Base-by-base conservation (phyloP, 108 stramenopile species). In the Pseudonitzschia pungens region DNA sequence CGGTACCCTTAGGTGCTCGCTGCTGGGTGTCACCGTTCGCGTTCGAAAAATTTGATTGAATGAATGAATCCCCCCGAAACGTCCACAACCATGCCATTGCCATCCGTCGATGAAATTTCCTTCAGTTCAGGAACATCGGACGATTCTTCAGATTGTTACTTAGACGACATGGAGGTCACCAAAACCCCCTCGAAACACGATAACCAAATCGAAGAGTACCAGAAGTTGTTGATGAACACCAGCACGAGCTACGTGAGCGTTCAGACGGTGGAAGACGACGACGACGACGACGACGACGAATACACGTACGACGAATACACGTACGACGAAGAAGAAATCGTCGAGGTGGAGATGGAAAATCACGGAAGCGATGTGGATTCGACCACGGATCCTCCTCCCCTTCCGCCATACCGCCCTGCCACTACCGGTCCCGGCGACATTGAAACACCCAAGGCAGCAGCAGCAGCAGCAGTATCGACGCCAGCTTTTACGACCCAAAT, bases 231-330 rank as follows among this genome's bases (percentile, higher is more conserved):
- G n/a, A 24, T 15, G 53, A 24, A 21, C n/a, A 24, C 27, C 5
- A 40, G 32, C n/a, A 40, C 2, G 27, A n/a, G 36, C 16, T 21
- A 1, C 0, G 33, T 62, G 16, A 62, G 16, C 32, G 60, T 62
- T 12, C 15, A 62, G 31, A 62, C 60, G 15, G 60, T 62, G n/a
- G 33, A 62, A 36, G 60, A 62, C 15, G 60, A 62, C 29, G 60
- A 62, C 36, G 60, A 62, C 36, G 60, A 48, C 18, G 18, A 18
- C 18, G 45, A n/a, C n/a, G n/a, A n/a, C n/a, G n/a, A n/a, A n/a
- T n/a, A n/a, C n/a, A n/a, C n/a, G n/a, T n/a, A 20, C 26, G 55
- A 62, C 33, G 60, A 33, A 40, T 62, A 62, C 32, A 62, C 60
- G 4, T 62, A 62, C 20, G 60, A n/a, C n/a, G n/a, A 60, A 60